These are phyloP conservation scores for Discostella pseudostelligera DNA, from an alignment of 108 stramenopile species.

Conservation along the genomic window DNA sequence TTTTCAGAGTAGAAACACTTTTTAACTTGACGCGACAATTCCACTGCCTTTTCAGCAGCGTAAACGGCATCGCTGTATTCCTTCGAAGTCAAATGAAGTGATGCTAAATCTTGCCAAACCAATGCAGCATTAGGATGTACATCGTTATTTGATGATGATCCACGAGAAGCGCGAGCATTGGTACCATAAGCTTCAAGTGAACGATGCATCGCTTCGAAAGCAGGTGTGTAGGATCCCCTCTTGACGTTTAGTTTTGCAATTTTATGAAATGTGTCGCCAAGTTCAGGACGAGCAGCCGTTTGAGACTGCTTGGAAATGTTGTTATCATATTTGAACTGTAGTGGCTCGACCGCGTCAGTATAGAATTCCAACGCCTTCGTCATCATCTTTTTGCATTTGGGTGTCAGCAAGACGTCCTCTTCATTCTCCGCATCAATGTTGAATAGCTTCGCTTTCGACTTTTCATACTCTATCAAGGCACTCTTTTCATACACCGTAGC, in stretches of 20 bases:
- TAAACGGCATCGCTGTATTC: constrained; percentile 32
- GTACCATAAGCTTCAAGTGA: constrained; percentile 28
- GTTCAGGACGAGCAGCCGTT: constrained; percentile 14
- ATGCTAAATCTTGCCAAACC: constrained; percentile 35
- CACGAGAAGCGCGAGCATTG: background rate
- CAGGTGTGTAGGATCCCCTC: constrained; percentile 22
- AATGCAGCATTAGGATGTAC: constrained; percentile 28
- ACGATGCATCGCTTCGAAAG: constrained; percentile 39
- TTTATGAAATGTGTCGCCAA: constrained; percentile 37
- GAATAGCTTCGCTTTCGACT: background rate
- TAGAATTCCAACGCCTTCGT: constrained; percentile 42
- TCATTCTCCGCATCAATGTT: background rate
- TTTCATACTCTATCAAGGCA: constrained; percentile 5
- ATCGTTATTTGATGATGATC: background rate
- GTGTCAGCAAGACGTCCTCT: constrained; percentile 5
- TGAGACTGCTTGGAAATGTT: background rate
- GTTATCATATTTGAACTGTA: constrained; percentile 24
- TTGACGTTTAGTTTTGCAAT: constrained; percentile 36
- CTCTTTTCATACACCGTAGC: constrained; percentile 36
- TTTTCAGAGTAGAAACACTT: background rate
- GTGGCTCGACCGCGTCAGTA: constrained; percentile 35
- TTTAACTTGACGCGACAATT: constrained; percentile 14
- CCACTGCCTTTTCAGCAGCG: constrained; percentile 20
- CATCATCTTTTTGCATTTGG: constrained; percentile 28
- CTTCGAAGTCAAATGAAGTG: constrained; percentile 18